A percentile compares a stretch with the other conserved stretches of the same genome.
These are phyloP conservation scores for Geotrichum bryndzae DNA, from an alignment of 1,139 yeast species.

Conservation along the genomic window DNA sequence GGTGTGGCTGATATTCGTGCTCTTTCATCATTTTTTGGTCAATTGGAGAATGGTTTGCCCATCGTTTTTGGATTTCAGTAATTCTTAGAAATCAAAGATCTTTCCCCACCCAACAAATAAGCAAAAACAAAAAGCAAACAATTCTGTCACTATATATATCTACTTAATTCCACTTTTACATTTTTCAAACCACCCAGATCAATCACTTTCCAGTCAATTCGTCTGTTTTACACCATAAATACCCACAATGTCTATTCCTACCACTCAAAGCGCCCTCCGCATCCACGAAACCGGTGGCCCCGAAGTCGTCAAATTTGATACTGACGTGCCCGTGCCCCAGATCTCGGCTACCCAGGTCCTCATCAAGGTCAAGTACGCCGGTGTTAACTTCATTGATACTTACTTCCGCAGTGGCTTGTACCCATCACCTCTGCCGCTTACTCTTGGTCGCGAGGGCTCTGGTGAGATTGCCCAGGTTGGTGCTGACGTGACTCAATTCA, in stretches of 20 bases:
- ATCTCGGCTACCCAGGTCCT: constrained; percentile 52
- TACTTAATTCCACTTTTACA: too few relatives aligned
- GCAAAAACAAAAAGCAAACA: too few relatives aligned
- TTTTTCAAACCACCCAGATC: too few relatives aligned
- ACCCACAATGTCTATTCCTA: constrained; percentile 40
- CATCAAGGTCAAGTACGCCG: constrained; percentile 66
- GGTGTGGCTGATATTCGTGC: too few relatives aligned
- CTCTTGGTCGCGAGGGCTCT: constrained; percentile 79
- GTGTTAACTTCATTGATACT: constrained; percentile 75
- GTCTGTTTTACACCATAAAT: neutral
- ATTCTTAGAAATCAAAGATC: too few relatives aligned
- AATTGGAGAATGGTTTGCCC: too few relatives aligned
- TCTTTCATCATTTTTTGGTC: too few relatives aligned
- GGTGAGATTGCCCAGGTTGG: constrained; percentile 73
- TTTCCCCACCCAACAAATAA: too few relatives aligned
- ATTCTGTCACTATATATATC: too few relatives aligned
- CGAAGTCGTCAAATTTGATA: constrained; percentile 47
- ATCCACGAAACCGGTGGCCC: constrained; percentile 54
- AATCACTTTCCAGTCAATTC: too few relatives aligned
- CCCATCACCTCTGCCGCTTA: constrained; percentile 52
- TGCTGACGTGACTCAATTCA: constrained; percentile 46
- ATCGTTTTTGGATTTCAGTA: too few relatives aligned
- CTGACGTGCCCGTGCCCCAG: constrained; percentile 51
- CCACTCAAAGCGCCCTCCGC: constrained; percentile 52
- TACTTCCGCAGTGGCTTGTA: constrained; percentile 78